Percentiles rank a stretch among this genome's conserved stretches.
These are phyloP conservation scores for Bolboschoenoplectus hybrid DNA, from an alignment of 202 grass and related monocot genomes.

Conservation along the genomic window DNA sequence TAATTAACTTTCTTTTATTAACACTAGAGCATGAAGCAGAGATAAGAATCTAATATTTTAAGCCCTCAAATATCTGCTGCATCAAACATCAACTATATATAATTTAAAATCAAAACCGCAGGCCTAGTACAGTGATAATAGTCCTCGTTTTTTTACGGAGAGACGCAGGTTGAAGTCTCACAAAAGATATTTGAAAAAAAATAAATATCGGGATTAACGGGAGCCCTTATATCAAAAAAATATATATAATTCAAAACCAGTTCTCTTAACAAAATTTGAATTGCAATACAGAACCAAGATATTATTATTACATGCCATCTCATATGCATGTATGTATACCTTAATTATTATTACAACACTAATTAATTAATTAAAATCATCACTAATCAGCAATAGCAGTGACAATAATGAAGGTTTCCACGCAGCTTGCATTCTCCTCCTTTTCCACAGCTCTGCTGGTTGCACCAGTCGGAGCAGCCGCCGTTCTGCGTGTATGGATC, in stretches of 20 bases:
- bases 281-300: neutral
- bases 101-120: too few species aligned
- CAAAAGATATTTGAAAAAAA: too few species aligned
- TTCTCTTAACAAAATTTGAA: neutral
- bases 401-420: conserved; percentile 28
- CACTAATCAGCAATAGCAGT: conserved; percentile 7
- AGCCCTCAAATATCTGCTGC: too few species aligned
- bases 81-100: too few species aligned
- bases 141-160: too few species aligned
- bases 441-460: conserved; percentile 18
- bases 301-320: neutral
- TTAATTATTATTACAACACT: neutral
- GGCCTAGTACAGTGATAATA: too few species aligned
- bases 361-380: neutral
- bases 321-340: neutral
- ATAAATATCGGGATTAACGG: too few species aligned
- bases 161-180: too few species aligned
- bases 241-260: neutral
- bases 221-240: too few species aligned
- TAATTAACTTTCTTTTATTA: too few species aligned
- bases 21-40: too few species aligned
- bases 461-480: conserved; percentile 6
- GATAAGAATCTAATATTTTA: too few species aligned
- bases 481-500: neutral
- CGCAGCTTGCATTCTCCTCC: conserved; percentile 19